These are phyloP conservation scores for Alternaria alternata DNA, from an alignment of 2,329 filamentous ascomycete genomes.

Conservation along the genomic window DNA sequence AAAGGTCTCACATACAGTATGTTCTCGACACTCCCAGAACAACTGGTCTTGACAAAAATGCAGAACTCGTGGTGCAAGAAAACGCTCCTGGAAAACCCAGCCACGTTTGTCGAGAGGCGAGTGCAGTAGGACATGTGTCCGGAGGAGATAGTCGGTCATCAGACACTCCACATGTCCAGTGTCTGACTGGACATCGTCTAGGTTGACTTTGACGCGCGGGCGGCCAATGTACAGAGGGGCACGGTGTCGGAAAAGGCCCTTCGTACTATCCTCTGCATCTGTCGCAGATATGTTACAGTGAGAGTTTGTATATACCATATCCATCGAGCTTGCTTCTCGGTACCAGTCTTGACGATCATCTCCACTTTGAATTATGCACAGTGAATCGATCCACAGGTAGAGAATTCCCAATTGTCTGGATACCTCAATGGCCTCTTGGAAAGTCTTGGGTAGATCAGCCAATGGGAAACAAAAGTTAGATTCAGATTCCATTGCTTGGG, in stretches of 20 bases:
- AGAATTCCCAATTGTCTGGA: constrained; percentile 15
- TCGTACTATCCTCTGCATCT: constrained; percentile 6
- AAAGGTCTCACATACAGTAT: neutral
- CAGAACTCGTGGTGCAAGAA: neutral
- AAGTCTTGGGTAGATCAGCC: no score
- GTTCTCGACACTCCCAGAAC: neutral
- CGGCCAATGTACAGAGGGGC: neutral
- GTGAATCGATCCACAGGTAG: constrained; percentile 27
- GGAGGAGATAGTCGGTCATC: no score
- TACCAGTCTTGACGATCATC: constrained; percentile 6
- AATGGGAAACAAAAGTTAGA: no score
- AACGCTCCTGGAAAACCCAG: neutral
- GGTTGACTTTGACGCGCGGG: neutral
- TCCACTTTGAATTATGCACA: constrained; percentile 5
- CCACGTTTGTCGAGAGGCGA: neutral
- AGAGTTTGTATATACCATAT: constrained; percentile 15
- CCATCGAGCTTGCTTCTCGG: constrained; percentile 15
- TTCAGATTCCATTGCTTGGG: no score
- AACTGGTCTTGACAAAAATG: neutral
- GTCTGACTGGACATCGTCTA: no score
- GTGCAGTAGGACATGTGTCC: no score
- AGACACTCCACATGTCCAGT: neutral
- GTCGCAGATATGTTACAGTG: constrained; percentile 17
- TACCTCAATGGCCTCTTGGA: constrained; percentile 24
- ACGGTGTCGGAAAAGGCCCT: constrained; percentile 13